Evolutionary conservation across 805 yeast species (phyloP).

Genomic region (Ogataea siamensis): DNA sequence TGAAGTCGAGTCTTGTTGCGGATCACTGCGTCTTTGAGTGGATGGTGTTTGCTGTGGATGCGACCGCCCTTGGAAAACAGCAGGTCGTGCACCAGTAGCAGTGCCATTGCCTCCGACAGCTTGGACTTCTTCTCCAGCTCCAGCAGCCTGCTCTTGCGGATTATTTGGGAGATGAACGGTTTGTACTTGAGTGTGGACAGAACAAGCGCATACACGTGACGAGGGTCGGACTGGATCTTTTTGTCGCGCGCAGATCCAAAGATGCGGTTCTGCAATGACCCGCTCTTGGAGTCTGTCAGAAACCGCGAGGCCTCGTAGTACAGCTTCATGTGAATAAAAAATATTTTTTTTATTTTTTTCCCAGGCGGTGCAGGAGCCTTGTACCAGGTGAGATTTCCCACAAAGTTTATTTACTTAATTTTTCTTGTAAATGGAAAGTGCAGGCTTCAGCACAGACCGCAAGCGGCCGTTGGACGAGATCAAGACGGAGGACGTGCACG

Average conservation of each 20-base stretch:
- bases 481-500: constrained; percentile 9
- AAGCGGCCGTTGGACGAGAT: constrained; percentile 9
- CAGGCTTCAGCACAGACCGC: constrained; percentile 4
- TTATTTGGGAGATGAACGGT: constrained; percentile 58
- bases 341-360: constrained; percentile 9
- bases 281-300: constrained; percentile 42
- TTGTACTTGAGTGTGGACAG: constrained; percentile 72
- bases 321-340: constrained; percentile 31
- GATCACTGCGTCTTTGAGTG: constrained; percentile 77
- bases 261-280: constrained; percentile 54
- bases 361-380: constrained; percentile 15
- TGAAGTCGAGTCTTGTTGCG: constrained; percentile 76
- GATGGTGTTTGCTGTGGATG: constrained; percentile 85
- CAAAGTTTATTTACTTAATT: constrained; percentile 2
- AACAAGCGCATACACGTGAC: constrained; percentile 82
- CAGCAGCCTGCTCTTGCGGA: constrained; percentile 67
- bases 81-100: constrained; percentile 77
- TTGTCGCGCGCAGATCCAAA: constrained; percentile 47
- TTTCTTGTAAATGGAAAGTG: not conserved
- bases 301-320: constrained; percentile 45
- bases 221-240: constrained; percentile 64
- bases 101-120: constrained; percentile 51
- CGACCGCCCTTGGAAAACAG: constrained; percentile 72
- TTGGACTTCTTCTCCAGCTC: constrained; percentile 45
- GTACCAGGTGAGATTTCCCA: not conserved